A percentile compares a stretch with the other conserved stretches of the same genome.
These are phyloP conservation scores for Pyricularia grisea DNA, from an alignment of 2,329 filamentous ascomycete genomes.

Conservation along the genomic window DNA sequence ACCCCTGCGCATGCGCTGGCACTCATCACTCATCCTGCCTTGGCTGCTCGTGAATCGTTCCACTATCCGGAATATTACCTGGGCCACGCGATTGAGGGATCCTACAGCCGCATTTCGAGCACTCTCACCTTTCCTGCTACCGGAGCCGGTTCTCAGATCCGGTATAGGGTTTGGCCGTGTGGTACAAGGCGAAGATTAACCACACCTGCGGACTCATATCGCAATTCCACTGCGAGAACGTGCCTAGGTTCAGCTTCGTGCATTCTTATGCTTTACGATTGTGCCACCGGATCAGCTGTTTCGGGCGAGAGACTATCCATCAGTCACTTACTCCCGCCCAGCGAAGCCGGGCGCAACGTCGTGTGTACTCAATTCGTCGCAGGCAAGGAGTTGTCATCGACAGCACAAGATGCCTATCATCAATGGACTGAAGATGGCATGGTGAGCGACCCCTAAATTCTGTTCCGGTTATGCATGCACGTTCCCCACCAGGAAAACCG, in stretches of 20 bases:
- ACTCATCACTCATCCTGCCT: not conserved
- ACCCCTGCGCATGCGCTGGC: not conserved
- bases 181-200: not conserved
- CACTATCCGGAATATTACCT: not conserved
- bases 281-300: not conserved
- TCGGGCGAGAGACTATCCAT: not conserved
- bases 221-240: not conserved
- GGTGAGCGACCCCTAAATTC: constrained; percentile 36
- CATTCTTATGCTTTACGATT: not conserved
- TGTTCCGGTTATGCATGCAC: not conserved
- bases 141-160: not conserved
- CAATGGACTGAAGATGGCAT: constrained; percentile 64
- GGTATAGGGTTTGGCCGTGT: not conserved
- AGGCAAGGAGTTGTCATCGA: not conserved
- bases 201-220: not conserved
- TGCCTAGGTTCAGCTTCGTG: not conserved
- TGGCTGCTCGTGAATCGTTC: not conserved
- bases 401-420: constrained; percentile 51
- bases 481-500: not conserved
- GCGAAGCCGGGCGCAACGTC: not conserved
- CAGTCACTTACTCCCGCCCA: not conserved
- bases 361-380: not conserved
- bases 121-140: not conserved
- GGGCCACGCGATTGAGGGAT: not conserved
- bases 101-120: not conserved